A percentile compares a stretch with the other conserved stretches of the same genome.
These are phyloP conservation scores for Phaeophleospora eucalypticola DNA, from an alignment of 2,329 filamentous ascomycete genomes.

Conservation along the genomic window DNA sequence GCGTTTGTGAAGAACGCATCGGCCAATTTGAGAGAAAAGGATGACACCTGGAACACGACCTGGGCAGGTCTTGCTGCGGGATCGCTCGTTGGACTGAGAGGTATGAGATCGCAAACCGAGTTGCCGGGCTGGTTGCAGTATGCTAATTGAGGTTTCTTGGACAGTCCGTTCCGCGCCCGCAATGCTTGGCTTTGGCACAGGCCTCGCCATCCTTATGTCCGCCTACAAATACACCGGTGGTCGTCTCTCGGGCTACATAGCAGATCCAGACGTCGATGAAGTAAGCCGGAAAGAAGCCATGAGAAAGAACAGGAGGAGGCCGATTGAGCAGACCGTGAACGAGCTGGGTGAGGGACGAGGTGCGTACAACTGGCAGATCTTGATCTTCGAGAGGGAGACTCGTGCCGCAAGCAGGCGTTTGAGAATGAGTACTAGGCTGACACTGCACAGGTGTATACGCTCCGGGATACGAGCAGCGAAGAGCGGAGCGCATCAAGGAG, in stretches of 20 bases:
- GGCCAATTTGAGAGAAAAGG: conserved; percentile 80
- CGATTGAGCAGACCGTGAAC: conserved; percentile 72
- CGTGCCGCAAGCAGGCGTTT: not conserved
- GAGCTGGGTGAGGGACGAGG: conserved; percentile 84
- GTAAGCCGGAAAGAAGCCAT: conserved; percentile 71
- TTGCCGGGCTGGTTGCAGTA: not conserved
- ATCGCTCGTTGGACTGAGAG: conserved; percentile 64
- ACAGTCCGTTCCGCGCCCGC: conserved; percentile 59
- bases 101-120: conserved; percentile 48
- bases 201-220: conserved; percentile 55
- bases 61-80: conserved; percentile 75
- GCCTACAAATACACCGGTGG: conserved; percentile 67
- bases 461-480: conserved; percentile 79
- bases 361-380: conserved; percentile 40
- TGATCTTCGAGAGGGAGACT: not conserved
- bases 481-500: conserved; percentile 75
- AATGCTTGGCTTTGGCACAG: conserved; percentile 64
- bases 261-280: conserved; percentile 62
- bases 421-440: conserved; percentile 7
- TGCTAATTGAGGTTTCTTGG: conserved; percentile 14
- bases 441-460: conserved; percentile 64
- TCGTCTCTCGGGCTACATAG: conserved; percentile 52
- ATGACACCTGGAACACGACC: conserved; percentile 71
- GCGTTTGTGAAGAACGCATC: conserved; percentile 71
- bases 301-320: conserved; percentile 68